Base-by-base conservation (phyloP, 1,139 yeast species). In the Torulaspora globosa region DNA sequence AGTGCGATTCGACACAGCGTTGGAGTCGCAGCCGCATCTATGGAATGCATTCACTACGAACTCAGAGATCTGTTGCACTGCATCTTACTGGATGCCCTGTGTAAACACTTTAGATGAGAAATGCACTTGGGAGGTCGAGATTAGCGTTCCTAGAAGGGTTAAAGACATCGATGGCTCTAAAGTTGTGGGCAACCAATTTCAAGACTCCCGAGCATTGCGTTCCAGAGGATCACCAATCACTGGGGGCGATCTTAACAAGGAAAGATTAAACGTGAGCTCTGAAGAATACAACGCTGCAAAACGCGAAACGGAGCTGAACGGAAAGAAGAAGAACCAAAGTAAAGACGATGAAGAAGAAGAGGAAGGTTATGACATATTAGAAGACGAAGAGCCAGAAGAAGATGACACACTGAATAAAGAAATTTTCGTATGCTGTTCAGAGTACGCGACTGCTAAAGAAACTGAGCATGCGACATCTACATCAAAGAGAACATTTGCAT, bases 51-150 rank as follows among this genome's bases (percentile, higher is more conserved):
- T 84, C 64, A 90, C 98, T 0, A 74, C 79, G 1, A 90, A 92
- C 60, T 74, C 87, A 3, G 90, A 88, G 23, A 70, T 80, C 39
- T 89, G 89, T 16, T 75, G 85, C 7, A 80, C 95, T 11, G 86
- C 97, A 0, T 86, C 96, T 1, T 83, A 89, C 16, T 94, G 99
- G 98, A 85, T 92, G 39, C 99, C 99, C 0, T 94, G 98, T 62
- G 75, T 92, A 4, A 97, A 94, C 56, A 87, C 85, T 39, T 65
- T 89, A 30, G 84, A 92, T 79, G 97, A 89, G 57, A 78, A 89
- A 49, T 84, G 86, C 39, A 85, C 97, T 0, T 94, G 98, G 98
- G 89, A 90, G 50, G 66, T 94, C 12, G 95, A 88, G 58, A 72
- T 94, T 12, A 79, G 82, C 50, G 80, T 88, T 1, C 96, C 97